A percentile compares a stretch with the other conserved stretches of the same genome.
Conservation (phyloP, 2,329 filamentous ascomycete genomes). For the Cytospora chrysosperma region DNA sequence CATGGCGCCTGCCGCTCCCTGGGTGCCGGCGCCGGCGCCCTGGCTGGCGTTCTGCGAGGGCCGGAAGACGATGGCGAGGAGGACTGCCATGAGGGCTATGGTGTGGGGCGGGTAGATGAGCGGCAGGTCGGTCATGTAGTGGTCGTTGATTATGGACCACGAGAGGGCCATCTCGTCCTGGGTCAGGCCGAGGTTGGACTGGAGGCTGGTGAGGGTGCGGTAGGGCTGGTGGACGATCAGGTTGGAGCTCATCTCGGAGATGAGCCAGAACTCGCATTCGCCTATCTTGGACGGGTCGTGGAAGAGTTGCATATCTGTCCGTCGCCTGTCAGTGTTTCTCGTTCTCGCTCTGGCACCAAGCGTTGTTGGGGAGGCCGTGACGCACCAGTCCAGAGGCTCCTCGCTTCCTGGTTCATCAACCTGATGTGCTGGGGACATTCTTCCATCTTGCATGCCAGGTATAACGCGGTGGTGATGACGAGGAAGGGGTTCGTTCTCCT, state of each 20-base stretch:
- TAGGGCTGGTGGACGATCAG: conserved; percentile 91
- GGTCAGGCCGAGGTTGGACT: conserved; percentile 67
- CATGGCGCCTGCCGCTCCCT: conserved; percentile 26
- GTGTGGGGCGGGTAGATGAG: conserved; percentile 83
- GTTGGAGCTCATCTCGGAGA: conserved; percentile 86
- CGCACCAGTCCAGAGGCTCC: conserved; percentile 74
- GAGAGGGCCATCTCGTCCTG: conserved; percentile 77
- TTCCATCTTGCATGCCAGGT: conserved; percentile 97
- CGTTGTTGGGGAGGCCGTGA: neutral
- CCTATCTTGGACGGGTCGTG: conserved; percentile 81
- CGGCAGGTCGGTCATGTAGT: conserved; percentile 89
- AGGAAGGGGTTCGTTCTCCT: conserved; percentile 91
- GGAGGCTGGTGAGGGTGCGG: conserved; percentile 71
- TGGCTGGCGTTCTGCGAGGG: conserved; percentile 47
- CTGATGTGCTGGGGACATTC: conserved; percentile 96
- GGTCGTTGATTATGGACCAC: conserved; percentile 85
- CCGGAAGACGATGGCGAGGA: conserved; percentile 79
- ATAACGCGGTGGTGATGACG: conserved; percentile 87
- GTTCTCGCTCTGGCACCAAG: neutral
- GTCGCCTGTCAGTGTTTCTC: conserved; percentile 11
- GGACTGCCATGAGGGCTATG: conserved; percentile 81
- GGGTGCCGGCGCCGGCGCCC: conserved; percentile 25
- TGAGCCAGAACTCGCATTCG: conserved; percentile 91
- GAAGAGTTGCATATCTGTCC: conserved; percentile 30
- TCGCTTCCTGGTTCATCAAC: conserved; percentile 81